Percentiles rank a stretch among this genome's conserved stretches.
phyloP scores from a whole-genome alignment of 768 basidiomycete species.

The Terana coerulea region DNA sequence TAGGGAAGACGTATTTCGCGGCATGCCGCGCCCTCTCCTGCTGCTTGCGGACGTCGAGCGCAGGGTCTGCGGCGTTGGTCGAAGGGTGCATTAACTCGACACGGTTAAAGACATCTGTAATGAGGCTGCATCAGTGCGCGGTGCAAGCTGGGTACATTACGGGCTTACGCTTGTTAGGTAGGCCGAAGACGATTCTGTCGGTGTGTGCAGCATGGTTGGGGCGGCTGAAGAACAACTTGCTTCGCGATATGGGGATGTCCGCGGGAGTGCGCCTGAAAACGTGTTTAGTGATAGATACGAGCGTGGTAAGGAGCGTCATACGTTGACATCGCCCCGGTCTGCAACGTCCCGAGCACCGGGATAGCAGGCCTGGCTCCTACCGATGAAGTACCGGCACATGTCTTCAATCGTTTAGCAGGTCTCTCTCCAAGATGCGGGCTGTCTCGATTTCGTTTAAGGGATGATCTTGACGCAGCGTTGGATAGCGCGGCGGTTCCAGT shows the following conservation, averaged over 20 bases:
- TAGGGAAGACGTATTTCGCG: slow-evolving; percentile 82
- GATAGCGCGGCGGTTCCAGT: too few relatives aligned
- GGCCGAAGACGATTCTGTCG: slow-evolving; percentile 51
- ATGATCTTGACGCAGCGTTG: too few relatives aligned
- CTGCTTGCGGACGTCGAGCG: slow-evolving; percentile 38
- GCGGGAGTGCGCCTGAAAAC: slow-evolving; percentile 45
- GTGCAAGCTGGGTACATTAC: not conserved
- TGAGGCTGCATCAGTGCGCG: not conserved
- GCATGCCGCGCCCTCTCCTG: slow-evolving; percentile 55
- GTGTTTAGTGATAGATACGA: too few relatives aligned
- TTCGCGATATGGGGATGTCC: slow-evolving; percentile 50
- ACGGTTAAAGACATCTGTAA: slow-evolving; percentile 64
- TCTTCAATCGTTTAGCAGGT: slow-evolving; percentile 18
- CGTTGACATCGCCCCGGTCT: too few relatives aligned
- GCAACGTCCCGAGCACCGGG: too few relatives aligned
- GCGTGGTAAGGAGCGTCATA: too few relatives aligned
- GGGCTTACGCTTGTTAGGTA: slow-evolving; percentile 62
- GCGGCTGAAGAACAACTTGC: slow-evolving; percentile 65
- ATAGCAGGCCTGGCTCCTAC: too few relatives aligned
- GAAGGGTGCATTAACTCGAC: slow-evolving; percentile 30
- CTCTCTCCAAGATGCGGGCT: not conserved
- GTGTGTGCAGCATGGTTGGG: slow-evolving; percentile 50
- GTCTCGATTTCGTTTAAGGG: too few relatives aligned
- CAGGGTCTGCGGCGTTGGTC: slow-evolving; percentile 32
- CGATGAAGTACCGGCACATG: slow-evolving; percentile 2